phyloP scores from a whole-genome alignment of 805 yeast species.

The Wickerhamomyces canadensis region DNA sequence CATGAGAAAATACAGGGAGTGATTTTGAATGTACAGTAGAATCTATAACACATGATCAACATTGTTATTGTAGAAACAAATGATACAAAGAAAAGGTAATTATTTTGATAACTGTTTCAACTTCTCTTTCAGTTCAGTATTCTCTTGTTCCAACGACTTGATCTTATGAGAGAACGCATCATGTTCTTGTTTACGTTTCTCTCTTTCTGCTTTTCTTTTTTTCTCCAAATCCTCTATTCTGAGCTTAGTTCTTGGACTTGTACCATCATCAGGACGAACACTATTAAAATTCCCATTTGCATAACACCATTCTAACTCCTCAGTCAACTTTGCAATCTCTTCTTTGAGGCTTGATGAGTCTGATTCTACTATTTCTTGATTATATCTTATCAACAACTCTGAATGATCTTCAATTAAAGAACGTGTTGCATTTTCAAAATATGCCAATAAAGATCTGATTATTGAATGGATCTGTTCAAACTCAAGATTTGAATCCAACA shows the following conservation, averaged over 20 bases:
- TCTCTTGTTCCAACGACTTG: constrained; percentile 50
- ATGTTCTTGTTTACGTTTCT: constrained; percentile 57
- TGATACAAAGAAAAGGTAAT: neutral
- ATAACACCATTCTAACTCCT: constrained; percentile 17
- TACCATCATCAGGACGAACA: constrained; percentile 5
- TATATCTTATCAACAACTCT: constrained; percentile 18
- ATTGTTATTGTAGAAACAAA: neutral
- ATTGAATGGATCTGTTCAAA: constrained; percentile 25
- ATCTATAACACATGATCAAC: neutral
- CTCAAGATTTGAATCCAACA: constrained; percentile 27
- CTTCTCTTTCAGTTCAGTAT: constrained; percentile 32
- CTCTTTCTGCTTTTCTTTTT: constrained; percentile 68
- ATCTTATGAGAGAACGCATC: constrained; percentile 49
- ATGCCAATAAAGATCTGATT: constrained; percentile 42
- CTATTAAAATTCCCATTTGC: constrained; percentile 7
- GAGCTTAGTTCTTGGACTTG: constrained; percentile 35
- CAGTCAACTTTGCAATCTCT: constrained; percentile 7
- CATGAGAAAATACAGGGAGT: neutral
- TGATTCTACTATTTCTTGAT: neutral
- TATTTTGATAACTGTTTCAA: constrained; percentile 9
- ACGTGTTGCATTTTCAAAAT: constrained; percentile 55
- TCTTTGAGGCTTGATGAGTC: constrained; percentile 1
- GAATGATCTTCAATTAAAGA: constrained; percentile 55
- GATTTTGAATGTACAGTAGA: neutral
- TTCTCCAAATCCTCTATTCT: constrained; percentile 57